A percentile compares a stretch with the other conserved stretches of the same genome.
These are phyloP conservation scores for Chaetomiaceae sp. DNA, from an alignment of 2,329 filamentous ascomycete species.

Conservation along the genomic window DNA sequence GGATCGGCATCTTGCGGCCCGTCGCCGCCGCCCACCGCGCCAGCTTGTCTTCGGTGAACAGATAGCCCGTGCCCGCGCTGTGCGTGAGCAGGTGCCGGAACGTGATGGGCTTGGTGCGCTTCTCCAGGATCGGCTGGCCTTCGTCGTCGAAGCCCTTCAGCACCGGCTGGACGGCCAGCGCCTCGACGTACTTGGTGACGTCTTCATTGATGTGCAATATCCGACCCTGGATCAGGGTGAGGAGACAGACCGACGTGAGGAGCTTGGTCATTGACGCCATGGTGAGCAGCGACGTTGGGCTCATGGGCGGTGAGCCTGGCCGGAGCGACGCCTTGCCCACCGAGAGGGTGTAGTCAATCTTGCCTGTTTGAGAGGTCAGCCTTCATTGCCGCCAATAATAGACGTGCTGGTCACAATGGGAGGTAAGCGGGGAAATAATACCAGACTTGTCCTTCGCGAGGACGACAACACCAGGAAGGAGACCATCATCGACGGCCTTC, in stretches of 20 bases:
- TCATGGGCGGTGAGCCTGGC: slow-evolving; percentile 11
- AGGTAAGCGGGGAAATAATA: slow-evolving; percentile 1
- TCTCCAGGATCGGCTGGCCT: slow-evolving; percentile 30
- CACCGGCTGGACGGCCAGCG: slow-evolving; percentile 39
- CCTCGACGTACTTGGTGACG: slow-evolving; percentile 38
- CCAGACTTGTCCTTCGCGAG: slow-evolving; percentile 23
- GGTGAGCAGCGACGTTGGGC: slow-evolving; percentile 29
- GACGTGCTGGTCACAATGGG: too few relatives aligned
- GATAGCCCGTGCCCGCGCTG: slow-evolving; percentile 41
- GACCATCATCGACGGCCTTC: slow-evolving; percentile 26
- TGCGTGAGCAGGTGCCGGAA: slow-evolving; percentile 45
- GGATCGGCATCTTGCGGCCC: slow-evolving; percentile 31
- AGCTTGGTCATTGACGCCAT: slow-evolving; percentile 39
- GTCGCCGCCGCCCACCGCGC: slow-evolving; percentile 36
- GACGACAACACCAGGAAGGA: slow-evolving; percentile 20
- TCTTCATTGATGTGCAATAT: slow-evolving; percentile 43
- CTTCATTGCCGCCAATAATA: too few relatives aligned
- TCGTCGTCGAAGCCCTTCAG: slow-evolving; percentile 38
- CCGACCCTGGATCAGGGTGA: slow-evolving; percentile 45
- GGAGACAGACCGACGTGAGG: slow-evolving; percentile 40
- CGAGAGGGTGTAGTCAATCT: slow-evolving; percentile 25
- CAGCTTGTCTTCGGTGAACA: slow-evolving; percentile 37
- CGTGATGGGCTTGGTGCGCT: slow-evolving; percentile 35
- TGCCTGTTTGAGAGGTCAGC: slow-evolving; percentile 21
- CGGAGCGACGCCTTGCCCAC: slow-evolving; percentile 21